These are phyloP conservation scores for Fraxinus xanthoxyloides DNA, from an alignment of 305 asterid genomes.

Conservation along the genomic window DNA sequence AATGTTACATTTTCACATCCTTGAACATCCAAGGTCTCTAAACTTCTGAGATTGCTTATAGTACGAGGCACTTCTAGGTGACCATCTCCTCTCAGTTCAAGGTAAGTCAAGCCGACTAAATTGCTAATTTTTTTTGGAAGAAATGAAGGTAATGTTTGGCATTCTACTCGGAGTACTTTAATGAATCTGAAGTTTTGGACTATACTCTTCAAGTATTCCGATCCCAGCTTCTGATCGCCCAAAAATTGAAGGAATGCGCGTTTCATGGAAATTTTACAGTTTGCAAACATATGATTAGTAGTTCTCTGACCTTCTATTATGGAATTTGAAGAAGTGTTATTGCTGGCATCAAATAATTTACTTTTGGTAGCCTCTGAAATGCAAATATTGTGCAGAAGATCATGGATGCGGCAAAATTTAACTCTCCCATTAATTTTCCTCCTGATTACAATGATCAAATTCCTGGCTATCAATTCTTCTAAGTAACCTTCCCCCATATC, in stretches of 20 bases:
- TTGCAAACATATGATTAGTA: not conserved
- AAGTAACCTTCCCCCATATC: not conserved
- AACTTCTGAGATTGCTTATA: not conserved
- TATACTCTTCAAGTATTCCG: not conserved
- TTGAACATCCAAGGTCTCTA: slow-evolving; percentile 2
- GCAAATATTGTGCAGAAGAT: not conserved
- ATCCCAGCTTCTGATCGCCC: not conserved
- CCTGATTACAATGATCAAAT: not conserved
- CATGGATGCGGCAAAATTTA: slow-evolving; percentile 1
- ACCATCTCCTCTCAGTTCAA: not conserved
- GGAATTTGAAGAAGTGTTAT: not conserved
- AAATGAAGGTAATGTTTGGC: not conserved
- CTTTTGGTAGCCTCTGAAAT: not conserved
- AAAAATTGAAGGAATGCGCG: not conserved
- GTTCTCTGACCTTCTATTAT: not conserved
- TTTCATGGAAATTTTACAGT: not conserved
- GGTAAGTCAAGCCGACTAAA: not conserved
- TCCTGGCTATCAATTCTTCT: not conserved
- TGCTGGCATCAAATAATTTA: not conserved
- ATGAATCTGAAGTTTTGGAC: not conserved
- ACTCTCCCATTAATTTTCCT: not conserved
- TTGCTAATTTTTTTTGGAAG: not conserved
- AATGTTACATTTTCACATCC: not conserved
- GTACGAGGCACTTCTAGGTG: not conserved
- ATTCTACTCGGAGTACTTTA: not conserved